Percentiles rank a stretch among this genome's conserved stretches.
Evolutionary conservation across 2,329 filamentous ascomycete genomes (phyloP).

Genomic region (Annulohypoxylon truncatum): DNA sequence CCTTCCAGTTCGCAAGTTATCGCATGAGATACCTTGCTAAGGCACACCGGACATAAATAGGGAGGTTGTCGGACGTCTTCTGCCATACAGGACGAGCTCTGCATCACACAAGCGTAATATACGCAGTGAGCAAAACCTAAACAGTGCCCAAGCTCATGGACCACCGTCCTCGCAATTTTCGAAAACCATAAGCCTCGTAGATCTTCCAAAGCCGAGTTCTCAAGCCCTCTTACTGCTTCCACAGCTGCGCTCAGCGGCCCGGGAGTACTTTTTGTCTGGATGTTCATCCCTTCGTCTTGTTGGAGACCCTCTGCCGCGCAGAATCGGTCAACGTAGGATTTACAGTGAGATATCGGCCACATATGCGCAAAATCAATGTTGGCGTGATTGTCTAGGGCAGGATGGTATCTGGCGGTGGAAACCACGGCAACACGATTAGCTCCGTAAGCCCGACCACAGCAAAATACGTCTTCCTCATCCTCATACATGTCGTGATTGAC

Average conservation of each 20-base stretch:
- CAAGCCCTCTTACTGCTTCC: conserved; percentile 41
- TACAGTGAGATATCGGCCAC: conserved; percentile 75
- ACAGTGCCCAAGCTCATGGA: conserved; percentile 76
- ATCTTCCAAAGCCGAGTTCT: conserved; percentile 43
- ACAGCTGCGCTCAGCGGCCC: conserved; percentile 48
- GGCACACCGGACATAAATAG: conserved; percentile 70
- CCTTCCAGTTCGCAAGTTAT: conserved; percentile 44
- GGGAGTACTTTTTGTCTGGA: not conserved
- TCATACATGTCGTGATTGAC: conserved; percentile 74
- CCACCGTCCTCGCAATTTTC: conserved; percentile 66
- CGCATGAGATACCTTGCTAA: conserved; percentile 61
- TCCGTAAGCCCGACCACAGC: conserved; percentile 74
- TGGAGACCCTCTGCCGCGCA: conserved; percentile 46
- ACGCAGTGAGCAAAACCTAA: conserved; percentile 74
- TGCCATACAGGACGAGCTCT: conserved; percentile 65
- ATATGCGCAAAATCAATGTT: conserved; percentile 61
- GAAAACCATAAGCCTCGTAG: conserved; percentile 66
- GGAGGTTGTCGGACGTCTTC: conserved; percentile 73
- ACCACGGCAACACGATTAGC: conserved; percentile 71
- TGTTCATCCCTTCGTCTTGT: not conserved
- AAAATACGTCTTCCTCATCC: conserved; percentile 73
- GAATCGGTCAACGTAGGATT: conserved; percentile 57
- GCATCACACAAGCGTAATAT: conserved; percentile 74
- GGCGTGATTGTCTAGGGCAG: conserved; percentile 56
- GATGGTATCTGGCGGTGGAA: conserved; percentile 71